Conservation (phyloP, 441 rosid species). For the Aleurites moluccanus region DNA sequence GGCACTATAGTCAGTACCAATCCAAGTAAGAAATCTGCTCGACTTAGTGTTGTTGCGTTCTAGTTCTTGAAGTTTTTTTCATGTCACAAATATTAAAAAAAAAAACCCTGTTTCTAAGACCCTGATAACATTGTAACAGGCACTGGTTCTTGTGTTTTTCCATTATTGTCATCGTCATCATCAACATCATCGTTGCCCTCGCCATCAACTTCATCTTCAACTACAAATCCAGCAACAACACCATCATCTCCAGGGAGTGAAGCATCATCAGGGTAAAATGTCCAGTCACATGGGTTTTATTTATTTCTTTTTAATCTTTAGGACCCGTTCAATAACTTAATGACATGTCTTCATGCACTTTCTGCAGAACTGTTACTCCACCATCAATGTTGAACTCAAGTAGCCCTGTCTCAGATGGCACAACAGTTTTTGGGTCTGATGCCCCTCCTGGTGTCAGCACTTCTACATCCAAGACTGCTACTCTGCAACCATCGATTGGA, state of each 20-base stretch:
- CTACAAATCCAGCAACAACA: constrained; percentile 37
- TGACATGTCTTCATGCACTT: constrained; percentile 4
- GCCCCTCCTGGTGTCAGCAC: constrained; percentile 47
- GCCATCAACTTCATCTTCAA: constrained; percentile 39
- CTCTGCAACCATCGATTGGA: constrained; percentile 31
- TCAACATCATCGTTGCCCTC: constrained; percentile 41
- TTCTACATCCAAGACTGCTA: constrained; percentile 51
- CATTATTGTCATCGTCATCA: constrained; percentile 54
- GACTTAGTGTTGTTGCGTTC: constrained; percentile 5
- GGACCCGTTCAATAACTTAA: not conserved
- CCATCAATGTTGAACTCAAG: constrained; percentile 61
- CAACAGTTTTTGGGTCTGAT: constrained; percentile 49
- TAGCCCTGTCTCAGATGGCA: constrained; percentile 46
- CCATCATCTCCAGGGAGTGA: constrained; percentile 45
- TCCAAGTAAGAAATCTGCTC: constrained; percentile 66
- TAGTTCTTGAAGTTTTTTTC: constrained; percentile 3
- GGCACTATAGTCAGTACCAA: constrained; percentile 58
- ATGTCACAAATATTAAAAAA: not conserved
- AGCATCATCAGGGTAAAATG: constrained; percentile 47
- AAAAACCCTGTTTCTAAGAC: not conserved
- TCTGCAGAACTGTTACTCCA: constrained; percentile 65
- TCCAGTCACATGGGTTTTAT: too few species aligned
- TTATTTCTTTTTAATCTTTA: too few species aligned
- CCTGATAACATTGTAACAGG: constrained; percentile 44
- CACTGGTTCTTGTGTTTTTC: constrained; percentile 75